Evolutionary conservation across 441 rosid genomes (phyloP).

Genomic region (Jatropha podagrica): DNA sequence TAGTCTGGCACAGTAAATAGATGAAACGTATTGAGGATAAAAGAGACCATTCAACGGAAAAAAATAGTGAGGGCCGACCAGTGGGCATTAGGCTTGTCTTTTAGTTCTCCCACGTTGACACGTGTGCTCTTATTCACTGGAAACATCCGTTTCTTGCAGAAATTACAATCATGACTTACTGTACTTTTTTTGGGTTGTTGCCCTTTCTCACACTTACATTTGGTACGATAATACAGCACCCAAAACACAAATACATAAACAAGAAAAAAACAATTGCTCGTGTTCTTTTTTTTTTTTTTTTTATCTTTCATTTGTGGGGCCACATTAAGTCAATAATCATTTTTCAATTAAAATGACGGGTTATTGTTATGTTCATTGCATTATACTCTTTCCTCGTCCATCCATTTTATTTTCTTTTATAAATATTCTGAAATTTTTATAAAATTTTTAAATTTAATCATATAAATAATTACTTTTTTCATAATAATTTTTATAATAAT

Average conservation of each 20-base stretch:
- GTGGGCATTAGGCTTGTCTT: slow-evolving; percentile 28
- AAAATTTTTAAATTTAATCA: too few species aligned
- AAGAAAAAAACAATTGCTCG: background rate
- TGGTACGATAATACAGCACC: background rate
- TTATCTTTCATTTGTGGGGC: background rate
- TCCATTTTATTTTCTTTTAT: too few species aligned
- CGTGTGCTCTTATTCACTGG: slow-evolving; percentile 21
- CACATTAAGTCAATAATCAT: too few species aligned
- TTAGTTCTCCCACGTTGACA: slow-evolving; percentile 31
- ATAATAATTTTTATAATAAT: too few species aligned
- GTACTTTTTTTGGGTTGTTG: background rate
- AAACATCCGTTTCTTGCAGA: slow-evolving; percentile 7
- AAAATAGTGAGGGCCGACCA: slow-evolving; percentile 13
- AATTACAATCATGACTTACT: slow-evolving; percentile 5
- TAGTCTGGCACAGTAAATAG: background rate
- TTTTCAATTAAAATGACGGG: too few species aligned
- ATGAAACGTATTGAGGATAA: background rate
- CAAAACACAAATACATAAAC: background rate
- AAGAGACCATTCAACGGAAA: too few species aligned
- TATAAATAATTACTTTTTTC: too few species aligned
- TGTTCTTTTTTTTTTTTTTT: background rate
- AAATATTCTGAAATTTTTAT: too few species aligned
- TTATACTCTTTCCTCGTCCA: too few species aligned
- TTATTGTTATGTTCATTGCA: too few species aligned
- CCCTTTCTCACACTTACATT: background rate